These are phyloP conservation scores for Phytopythium chamaehyphon DNA, from an alignment of 352 stramenopile genomes.

Conservation along the genomic window DNA sequence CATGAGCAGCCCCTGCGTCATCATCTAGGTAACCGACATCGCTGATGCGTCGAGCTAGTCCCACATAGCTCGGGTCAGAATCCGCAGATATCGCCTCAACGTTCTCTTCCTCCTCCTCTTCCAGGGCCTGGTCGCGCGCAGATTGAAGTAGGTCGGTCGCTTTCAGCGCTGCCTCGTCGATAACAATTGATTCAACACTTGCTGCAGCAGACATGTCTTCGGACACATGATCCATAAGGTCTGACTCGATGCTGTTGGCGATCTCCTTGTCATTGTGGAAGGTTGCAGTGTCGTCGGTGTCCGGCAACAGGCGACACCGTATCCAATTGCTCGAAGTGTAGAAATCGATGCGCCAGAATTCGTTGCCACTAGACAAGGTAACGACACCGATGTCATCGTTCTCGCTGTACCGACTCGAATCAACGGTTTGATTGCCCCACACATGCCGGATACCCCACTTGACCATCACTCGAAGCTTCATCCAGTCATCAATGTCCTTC, in stretches of 20 bases:
- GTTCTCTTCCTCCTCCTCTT: constrained; percentile 43
- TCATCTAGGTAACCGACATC: constrained; percentile 36
- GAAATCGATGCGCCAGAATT: constrained; percentile 77
- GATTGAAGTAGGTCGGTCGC: constrained; percentile 10
- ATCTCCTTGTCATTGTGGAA: constrained; percentile 31
- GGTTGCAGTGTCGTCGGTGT: constrained; percentile 69
- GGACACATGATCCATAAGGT: constrained; percentile 22
- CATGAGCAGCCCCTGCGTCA: constrained; percentile 11
- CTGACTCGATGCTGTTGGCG: constrained; percentile 17
- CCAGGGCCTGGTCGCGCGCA: constrained; percentile 19
- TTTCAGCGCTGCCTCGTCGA: constrained; percentile 14
- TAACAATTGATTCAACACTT: constrained; percentile 30
- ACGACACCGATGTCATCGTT: constrained; percentile 24
- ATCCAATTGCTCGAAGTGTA: constrained; percentile 90
- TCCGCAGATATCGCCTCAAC: constrained; percentile 20
- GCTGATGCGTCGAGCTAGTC: constrained; percentile 24
- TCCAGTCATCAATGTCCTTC: constrained; percentile 86
- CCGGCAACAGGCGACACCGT: constrained; percentile 69
- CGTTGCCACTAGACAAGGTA: constrained; percentile 42
- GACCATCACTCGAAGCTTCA: constrained; percentile 70
- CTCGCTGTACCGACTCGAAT: constrained; percentile 1
- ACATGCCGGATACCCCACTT: constrained; percentile 83
- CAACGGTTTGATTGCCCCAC: constrained; percentile 28
- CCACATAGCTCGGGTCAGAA: constrained; percentile 23
- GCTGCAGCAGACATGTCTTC: constrained; percentile 28